Conservation (phyloP, 495 filamentous ascomycete genomes). For the Parachaetomium inaequale region DNA sequence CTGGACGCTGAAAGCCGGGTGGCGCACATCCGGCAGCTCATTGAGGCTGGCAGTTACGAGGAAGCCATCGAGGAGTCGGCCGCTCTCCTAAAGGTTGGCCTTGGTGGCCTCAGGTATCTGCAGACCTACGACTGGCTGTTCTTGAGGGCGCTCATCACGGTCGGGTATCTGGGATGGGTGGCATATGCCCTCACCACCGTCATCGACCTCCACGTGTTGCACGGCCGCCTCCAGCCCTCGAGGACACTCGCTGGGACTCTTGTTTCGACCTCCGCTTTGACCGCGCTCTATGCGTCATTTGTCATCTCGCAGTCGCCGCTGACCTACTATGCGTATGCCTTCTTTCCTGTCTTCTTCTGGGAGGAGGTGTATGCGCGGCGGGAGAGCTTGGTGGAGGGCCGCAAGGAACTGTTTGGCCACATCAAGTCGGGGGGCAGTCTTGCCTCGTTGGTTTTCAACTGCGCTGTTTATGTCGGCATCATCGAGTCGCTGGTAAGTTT, state of each 20-base stretch:
- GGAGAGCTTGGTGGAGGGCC: constrained; percentile 63
- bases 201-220: constrained; percentile 82
- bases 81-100: constrained; percentile 67
- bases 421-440: constrained; percentile 55
- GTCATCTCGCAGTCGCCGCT: constrained; percentile 71
- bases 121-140: constrained; percentile 99
- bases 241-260: constrained; percentile 58
- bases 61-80: constrained; percentile 72
- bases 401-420: constrained; percentile 63
- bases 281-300: constrained; percentile 73
- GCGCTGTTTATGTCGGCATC: constrained; percentile 63
- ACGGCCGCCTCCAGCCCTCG: constrained; percentile 63
- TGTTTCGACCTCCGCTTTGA: constrained; percentile 72
- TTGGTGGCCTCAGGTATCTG: constrained; percentile 86
- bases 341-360: constrained; percentile 95
- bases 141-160: constrained; percentile 81
- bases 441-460: constrained; percentile 57
- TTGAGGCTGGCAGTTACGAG: constrained; percentile 62
- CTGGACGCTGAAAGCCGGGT: constrained; percentile 67
- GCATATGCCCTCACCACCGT: constrained; percentile 90
- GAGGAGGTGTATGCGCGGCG: constrained; percentile 87
- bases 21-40: constrained; percentile 60
- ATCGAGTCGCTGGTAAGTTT: constrained; percentile 76
- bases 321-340: constrained; percentile 87
- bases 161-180: constrained; percentile 97